Evolutionary conservation across 352 stramenopile species (phyloP), one percentile per base, ranked within the genome.

Genomic region (Globisporangium rhizosaccharum): DNA sequence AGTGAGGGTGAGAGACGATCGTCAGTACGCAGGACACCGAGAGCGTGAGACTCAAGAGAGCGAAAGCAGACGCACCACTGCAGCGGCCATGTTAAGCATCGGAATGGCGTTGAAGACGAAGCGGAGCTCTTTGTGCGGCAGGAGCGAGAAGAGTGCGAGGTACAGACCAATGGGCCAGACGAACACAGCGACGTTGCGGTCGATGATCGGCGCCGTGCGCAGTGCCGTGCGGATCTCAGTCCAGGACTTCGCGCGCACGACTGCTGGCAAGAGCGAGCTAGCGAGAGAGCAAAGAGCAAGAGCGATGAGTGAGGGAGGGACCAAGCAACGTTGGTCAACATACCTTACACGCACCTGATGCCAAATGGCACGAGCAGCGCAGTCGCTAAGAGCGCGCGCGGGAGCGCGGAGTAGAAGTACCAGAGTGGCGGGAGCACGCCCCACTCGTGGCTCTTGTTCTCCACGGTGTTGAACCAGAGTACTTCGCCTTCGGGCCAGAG

Each of bases 401-500:
- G 94, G n/a, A 99, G 69, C 10, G 96, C 96, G 30, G 74, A 96
- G 39, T 90, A 92, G 45, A 98, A 92, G 69, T 99, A 99, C 97
- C 97, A 99, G 61, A 98, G 72, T 57, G 83, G 97, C 15, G 97
- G 94, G 56, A 81, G 92, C 36, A 96, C 90, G 26, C 97, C 97
- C 96, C 96, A 99, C 65, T 99, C 94, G 55, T 84, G 87, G 53
- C 92, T 99, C 61, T 97, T 97, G 73, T 99, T 99, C 52, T 98
- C 74, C 46, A 99, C 79, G 1, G 96, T 97, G 49, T 94, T 94
- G 67, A 98, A 99, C 72, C 94, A 99, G 30, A 99, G 83, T 10
- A 99, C 97, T 57, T 96, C 87, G 30, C 96, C 96, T 65, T 99
- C 97, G n/a, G 97, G 96, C 96, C 97, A 99, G 23, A 99, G 67